A percentile compares a stretch with the other conserved stretches of the same genome.
phyloP scores from a whole-genome alignment of 140 eudicot genomes.

The Cichorium intybus region DNA sequence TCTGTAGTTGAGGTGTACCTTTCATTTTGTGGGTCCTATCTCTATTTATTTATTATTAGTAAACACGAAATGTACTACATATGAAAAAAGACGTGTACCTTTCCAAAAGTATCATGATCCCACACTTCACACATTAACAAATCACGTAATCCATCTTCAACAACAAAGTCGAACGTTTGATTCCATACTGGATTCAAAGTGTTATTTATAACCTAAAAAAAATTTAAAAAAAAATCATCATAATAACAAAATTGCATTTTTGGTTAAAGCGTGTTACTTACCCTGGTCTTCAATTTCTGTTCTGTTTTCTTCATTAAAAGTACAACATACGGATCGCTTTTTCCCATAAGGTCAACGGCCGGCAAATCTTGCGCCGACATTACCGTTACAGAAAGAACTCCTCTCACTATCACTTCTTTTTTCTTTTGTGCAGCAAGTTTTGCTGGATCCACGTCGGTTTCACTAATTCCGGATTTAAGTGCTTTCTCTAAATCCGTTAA shows the following conservation, averaged over 20 bases:
- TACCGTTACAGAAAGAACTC: conserved; percentile 93
- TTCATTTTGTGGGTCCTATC: not conserved
- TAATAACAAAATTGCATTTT: too few species aligned
- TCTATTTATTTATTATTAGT: not conserved
- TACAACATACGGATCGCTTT: conserved; percentile 91
- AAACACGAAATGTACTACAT: not conserved
- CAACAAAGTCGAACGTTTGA: conserved; percentile 91
- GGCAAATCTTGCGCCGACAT: conserved; percentile 81
- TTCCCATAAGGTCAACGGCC: conserved; percentile 71
- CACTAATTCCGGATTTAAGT: conserved; percentile 51
- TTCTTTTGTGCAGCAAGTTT: conserved; percentile 45
- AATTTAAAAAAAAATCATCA: too few species aligned
- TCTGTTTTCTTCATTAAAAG: conserved; percentile 72
- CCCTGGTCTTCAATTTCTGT: conserved; percentile 76
- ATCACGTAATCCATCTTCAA: conserved; percentile 90
- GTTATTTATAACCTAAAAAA: conserved; percentile 69
- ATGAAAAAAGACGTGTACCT: conserved; percentile 46
- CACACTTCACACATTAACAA: conserved; percentile 73
- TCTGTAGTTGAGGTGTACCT: too few species aligned
- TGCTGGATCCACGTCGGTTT: conserved; percentile 34
- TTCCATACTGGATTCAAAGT: conserved; percentile 91
- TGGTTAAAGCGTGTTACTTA: too few species aligned
- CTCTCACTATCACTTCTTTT: conserved; percentile 78
- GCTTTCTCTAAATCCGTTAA: conserved; percentile 75
- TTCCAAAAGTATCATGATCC: conserved; percentile 95